Evolutionary conservation across 148 eudicot species (phyloP), one percentile per base, ranked within the genome.

Genomic region (Euryodendron excelsum): DNA sequence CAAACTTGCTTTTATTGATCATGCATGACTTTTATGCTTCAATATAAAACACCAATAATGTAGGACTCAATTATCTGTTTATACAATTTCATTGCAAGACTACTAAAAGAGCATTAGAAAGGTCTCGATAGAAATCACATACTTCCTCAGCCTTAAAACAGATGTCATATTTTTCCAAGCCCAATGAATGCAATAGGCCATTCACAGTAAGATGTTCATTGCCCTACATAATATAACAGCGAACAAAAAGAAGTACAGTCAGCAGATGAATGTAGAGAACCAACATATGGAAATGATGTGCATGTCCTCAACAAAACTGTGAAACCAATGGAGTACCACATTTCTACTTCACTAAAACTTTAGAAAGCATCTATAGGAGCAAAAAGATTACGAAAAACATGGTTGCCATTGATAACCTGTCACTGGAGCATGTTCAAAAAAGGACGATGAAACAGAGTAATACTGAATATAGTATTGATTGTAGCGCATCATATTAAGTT

Each of bases 131-230:
- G 55, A 63, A 36, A 11, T 62, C 48, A 79, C 88, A 13, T 85
- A 93, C 99, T 86, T 93, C 98, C 85, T 96, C 99, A 50, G 90
- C 94, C 87, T 93, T 93, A 86, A 96, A 93, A 82, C 47, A 59
- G 39, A 91, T 86, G 36, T 85, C 65, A 67, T 85, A 96, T 73
- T 89, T 92, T 21, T 91, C 98, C 85, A 96, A 85, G 70, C 91
- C 94, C 81, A 96, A 75, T 27, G 90, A 84, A 25, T 73, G 89
- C 89, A 96, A 86, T 59, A 91, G 89, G 78, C 93, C 77, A 28
- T 93, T 98, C 78, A 96, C 89, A 31, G 93, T 85, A 60, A 59
- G 78, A 52, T 64, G 89, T 74, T 84, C 92, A 73, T 86, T 87
- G 53, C 79, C 88, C 99, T 96, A 83, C 81, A 89, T 31, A 73